A percentile compares a stretch with the other conserved stretches of the same genome.
Evolutionary conservation across 768 basidiomycete genomes (phyloP).

Genomic region (Stropharia rugosoannulata): DNA sequence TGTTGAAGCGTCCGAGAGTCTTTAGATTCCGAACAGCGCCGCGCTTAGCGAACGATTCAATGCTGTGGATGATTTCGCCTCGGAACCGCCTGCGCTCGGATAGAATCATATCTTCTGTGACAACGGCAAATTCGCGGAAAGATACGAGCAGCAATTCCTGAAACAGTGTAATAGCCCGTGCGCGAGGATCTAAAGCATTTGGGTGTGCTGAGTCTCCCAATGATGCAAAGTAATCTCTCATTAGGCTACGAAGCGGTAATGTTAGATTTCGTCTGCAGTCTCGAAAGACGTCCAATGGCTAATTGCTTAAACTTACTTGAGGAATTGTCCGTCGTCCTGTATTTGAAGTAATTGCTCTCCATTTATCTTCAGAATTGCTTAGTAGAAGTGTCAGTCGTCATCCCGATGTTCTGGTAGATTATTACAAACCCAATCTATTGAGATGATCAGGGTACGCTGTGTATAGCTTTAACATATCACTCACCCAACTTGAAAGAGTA

Average conservation of each 20-base stretch:
- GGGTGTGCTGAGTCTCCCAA: constrained; percentile 96
- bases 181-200: constrained; percentile 79
- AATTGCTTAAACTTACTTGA: constrained; percentile 59
- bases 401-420: neutral
- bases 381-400: constrained; percentile 10
- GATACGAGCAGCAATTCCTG: constrained; percentile 96
- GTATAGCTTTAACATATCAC: constrained; percentile 22
- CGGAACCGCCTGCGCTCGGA: constrained; percentile 85
- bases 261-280: too few species aligned
- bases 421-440: constrained; percentile 52
- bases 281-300: neutral
- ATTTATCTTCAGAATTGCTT: constrained; percentile 97
- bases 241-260: constrained; percentile 53
- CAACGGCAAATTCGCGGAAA: constrained; percentile 95
- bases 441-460: constrained; percentile 13
- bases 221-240: constrained; percentile 93
- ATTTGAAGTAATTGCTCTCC: constrained; percentile 89
- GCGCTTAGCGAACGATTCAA: constrained; percentile 93
- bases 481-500: constrained; percentile 97
- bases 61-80: constrained; percentile 86
- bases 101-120: constrained; percentile 92
- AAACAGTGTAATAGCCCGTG: constrained; percentile 94
- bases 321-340: constrained; percentile 96
- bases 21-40: constrained; percentile 86
- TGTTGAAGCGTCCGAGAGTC: constrained; percentile 75